phyloP scores from a whole-genome alignment of 2,329 filamentous ascomycete species.

The Zasmidium cellare region DNA sequence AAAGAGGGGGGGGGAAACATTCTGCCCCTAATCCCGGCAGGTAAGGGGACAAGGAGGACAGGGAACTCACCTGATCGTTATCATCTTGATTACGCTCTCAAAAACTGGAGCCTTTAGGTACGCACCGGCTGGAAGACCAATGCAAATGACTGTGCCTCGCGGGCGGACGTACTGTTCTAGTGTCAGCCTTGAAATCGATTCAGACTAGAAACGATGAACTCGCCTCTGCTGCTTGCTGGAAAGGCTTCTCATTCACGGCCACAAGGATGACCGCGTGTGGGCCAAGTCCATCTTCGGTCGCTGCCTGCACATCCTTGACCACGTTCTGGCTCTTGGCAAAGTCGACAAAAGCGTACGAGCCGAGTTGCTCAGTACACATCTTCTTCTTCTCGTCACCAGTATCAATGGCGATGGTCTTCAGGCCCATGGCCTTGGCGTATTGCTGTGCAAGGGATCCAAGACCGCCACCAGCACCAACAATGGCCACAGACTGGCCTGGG shows the following conservation, averaged over 20 bases:
- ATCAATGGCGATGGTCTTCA: constrained; percentile 79
- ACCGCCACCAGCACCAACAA: constrained; percentile 84
- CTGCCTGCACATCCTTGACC: constrained; percentile 79
- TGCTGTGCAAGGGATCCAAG: constrained; percentile 78
- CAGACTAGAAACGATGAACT: constrained; percentile 12
- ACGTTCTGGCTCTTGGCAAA: constrained; percentile 75
- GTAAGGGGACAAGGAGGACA: too few species aligned
- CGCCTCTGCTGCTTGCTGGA: constrained; percentile 81
- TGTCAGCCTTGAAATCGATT: background rate
- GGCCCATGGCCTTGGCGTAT: constrained; percentile 88
- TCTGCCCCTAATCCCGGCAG: too few species aligned
- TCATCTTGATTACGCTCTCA: constrained; percentile 67
- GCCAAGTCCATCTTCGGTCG: constrained; percentile 76
- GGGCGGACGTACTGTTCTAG: constrained; percentile 71
- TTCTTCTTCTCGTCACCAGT: constrained; percentile 76
- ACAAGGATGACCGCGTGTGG: constrained; percentile 86
- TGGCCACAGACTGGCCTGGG: constrained; percentile 76
- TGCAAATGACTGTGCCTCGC: constrained; percentile 79
- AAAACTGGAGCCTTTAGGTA: constrained; percentile 84
- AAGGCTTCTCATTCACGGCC: constrained; percentile 85
- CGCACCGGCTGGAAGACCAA: constrained; percentile 81
- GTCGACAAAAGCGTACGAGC: constrained; percentile 74
- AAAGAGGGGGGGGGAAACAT: too few species aligned
- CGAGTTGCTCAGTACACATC: constrained; percentile 66
- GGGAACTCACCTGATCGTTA: too few species aligned